Conservation (phyloP, 306 rosid species). For the Sindora glabra region DNA sequence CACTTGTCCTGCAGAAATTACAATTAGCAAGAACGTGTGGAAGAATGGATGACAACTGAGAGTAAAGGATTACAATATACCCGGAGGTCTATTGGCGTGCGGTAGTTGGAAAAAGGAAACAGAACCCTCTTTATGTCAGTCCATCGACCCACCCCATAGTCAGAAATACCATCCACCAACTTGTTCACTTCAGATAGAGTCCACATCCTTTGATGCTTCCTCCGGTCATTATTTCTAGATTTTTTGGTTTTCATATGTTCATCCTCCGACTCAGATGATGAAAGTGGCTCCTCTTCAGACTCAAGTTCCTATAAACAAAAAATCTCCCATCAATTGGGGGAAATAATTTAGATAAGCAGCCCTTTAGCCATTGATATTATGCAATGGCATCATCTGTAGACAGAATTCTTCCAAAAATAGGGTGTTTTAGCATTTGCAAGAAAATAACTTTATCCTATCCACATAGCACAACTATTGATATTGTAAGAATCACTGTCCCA, state of each 20-base stretch:
- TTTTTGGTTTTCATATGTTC: slow-evolving; percentile 33
- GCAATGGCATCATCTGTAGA: no score
- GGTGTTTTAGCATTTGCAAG: no score
- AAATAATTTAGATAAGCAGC: no score
- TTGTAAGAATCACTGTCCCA: no score
- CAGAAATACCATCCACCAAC: slow-evolving; percentile 89
- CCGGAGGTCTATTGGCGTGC: slow-evolving; percentile 95
- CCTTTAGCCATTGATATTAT: no score
- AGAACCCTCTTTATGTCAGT: slow-evolving; percentile 69
- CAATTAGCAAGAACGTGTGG: slow-evolving; percentile 8
- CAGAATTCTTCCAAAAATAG: no score
- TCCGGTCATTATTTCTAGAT: slow-evolving; percentile 51
- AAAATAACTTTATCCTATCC: no score
- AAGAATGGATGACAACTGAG: slow-evolving; percentile 6
- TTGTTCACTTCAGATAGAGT: slow-evolving; percentile 58
- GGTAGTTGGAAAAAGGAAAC: slow-evolving; percentile 61
- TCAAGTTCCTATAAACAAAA: slow-evolving; percentile 33
- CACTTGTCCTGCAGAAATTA: slow-evolving; percentile 79
- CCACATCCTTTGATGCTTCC: slow-evolving; percentile 97
- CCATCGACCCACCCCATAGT: slow-evolving; percentile 94
- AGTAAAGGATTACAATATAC: slow-evolving; percentile 32
- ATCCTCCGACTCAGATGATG: slow-evolving; percentile 52
- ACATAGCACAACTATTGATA: no score
- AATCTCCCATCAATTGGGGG: no score
- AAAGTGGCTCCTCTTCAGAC: slow-evolving; percentile 35